phyloP scores from a whole-genome alignment of 1,284 basidiomycete species.

The Crepidotus sp. region DNA sequence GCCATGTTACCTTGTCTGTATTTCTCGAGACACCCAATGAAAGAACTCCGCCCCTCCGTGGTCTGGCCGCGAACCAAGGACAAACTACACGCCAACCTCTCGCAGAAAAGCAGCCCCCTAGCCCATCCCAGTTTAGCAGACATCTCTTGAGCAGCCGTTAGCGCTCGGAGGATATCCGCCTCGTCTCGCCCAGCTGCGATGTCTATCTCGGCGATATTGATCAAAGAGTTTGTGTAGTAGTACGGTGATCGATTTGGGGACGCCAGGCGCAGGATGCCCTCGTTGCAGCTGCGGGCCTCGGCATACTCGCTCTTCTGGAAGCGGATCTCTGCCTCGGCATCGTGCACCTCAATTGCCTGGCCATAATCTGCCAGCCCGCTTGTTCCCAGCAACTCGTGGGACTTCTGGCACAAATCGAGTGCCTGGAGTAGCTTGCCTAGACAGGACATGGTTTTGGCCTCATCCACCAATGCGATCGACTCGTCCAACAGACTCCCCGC shows the following conservation, averaged over 20 bases:
- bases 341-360: neutral
- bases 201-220: neutral
- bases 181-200: neutral
- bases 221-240: neutral
- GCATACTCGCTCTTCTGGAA: conserved; percentile 5
- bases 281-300: neutral
- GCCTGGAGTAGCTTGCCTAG: neutral
- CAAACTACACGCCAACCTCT: neutral
- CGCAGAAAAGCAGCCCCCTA: neutral
- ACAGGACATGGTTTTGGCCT: conserved; percentile 1
- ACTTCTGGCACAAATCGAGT: neutral
- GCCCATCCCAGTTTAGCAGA: neutral
- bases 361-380: neutral
- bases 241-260: neutral
- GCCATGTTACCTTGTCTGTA: neutral
- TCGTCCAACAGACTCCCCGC: neutral
- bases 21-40: neutral
- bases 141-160: neutral
- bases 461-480: neutral
- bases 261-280: neutral
- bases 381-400: neutral
- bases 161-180: neutral
- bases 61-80: neutral
- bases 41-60: neutral
- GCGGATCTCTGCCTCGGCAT: conserved; percentile 1